Percentiles rank a stretch among this genome's conserved stretches.
Evolutionary conservation across 495 filamentous ascomycete species (phyloP).

Genomic region (Aspergillus panamensis): DNA sequence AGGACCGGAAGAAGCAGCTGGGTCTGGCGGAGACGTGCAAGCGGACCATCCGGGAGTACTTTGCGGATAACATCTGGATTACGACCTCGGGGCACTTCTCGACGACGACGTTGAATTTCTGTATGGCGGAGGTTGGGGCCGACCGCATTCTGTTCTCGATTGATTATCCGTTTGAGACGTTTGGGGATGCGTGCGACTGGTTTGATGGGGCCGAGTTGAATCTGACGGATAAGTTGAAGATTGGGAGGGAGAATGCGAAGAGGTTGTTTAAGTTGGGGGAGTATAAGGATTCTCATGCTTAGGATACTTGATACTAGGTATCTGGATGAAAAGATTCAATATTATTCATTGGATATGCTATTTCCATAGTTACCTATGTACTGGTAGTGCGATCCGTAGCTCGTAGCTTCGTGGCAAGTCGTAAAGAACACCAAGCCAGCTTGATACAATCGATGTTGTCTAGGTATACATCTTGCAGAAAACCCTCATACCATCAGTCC

Average conservation of each 20-base stretch:
- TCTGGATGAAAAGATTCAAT: background rate
- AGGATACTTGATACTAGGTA: constrained; percentile 1
- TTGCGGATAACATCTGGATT: constrained; percentile 60
- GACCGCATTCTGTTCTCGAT: constrained; percentile 49
- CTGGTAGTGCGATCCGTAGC: too few species aligned
- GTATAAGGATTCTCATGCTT: constrained; percentile 39
- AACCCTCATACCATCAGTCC: too few species aligned
- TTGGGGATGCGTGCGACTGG: constrained; percentile 53
- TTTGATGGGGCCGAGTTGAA: constrained; percentile 50
- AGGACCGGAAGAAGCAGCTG: constrained; percentile 45
- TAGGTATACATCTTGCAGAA: too few species aligned
- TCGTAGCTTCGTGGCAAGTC: too few species aligned
- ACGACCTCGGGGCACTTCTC: constrained; percentile 62
- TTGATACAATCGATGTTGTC: too few species aligned
- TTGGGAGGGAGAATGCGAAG: constrained; percentile 54
- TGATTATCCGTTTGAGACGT: constrained; percentile 53
- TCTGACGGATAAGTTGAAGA: constrained; percentile 42
- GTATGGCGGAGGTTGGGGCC: constrained; percentile 41
- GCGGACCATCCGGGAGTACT: constrained; percentile 55
- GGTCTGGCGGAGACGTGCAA: constrained; percentile 44
- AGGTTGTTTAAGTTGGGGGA: constrained; percentile 47
- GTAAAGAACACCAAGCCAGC: too few species aligned
- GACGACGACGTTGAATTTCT: constrained; percentile 50
- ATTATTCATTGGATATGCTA: too few species aligned
- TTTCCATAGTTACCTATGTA: too few species aligned